These are phyloP conservation scores for Citrus trifoliata DNA, from an alignment of 345 rosid genomes.

Conservation along the genomic window DNA sequence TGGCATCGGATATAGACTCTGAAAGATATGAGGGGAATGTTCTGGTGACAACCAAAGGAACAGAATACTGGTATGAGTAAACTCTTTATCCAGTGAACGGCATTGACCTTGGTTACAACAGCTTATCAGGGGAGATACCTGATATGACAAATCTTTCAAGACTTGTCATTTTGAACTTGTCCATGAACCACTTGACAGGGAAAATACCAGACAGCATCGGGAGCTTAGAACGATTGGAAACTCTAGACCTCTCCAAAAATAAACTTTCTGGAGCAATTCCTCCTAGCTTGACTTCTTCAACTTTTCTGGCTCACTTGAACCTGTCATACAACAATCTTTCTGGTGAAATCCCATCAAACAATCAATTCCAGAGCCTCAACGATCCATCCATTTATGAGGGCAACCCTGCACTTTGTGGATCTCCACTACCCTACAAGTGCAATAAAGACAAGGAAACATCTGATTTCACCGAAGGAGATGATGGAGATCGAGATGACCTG, in stretches of 20 bases:
- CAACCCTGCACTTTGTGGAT: constrained; percentile 15
- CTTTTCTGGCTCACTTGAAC: constrained; percentile 17
- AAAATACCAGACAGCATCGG: constrained; percentile 6
- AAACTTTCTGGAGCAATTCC: constrained; percentile 20
- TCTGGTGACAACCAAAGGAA: background rate
- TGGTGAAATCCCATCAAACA: constrained; percentile 22
- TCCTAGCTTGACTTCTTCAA: background rate
- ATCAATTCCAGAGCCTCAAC: constrained; percentile 13
- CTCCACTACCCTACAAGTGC: constrained; percentile 14
- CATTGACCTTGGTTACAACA: constrained; percentile 13
- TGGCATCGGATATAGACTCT: background rate
- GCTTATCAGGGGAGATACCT: constrained; percentile 13
- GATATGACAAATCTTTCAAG: background rate
- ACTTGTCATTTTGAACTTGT: constrained; percentile 13
- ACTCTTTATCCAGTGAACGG: constrained; percentile 12
- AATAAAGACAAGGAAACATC: background rate
- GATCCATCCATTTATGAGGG: constrained; percentile 26
- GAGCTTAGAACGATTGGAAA: constrained; percentile 3
- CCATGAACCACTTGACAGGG: constrained; percentile 17
- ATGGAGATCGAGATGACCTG: background rate
- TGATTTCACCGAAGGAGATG: background rate
- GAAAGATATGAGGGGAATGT: constrained; percentile 4
- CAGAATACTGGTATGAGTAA: background rate
- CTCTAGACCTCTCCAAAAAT: constrained; percentile 18
- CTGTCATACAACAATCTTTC: constrained; percentile 23